A percentile compares a stretch with the other conserved stretches of the same genome.
Conservation (phyloP, 2,329 filamentous ascomycete species). For the Paraphaeosphaeria minitans region DNA sequence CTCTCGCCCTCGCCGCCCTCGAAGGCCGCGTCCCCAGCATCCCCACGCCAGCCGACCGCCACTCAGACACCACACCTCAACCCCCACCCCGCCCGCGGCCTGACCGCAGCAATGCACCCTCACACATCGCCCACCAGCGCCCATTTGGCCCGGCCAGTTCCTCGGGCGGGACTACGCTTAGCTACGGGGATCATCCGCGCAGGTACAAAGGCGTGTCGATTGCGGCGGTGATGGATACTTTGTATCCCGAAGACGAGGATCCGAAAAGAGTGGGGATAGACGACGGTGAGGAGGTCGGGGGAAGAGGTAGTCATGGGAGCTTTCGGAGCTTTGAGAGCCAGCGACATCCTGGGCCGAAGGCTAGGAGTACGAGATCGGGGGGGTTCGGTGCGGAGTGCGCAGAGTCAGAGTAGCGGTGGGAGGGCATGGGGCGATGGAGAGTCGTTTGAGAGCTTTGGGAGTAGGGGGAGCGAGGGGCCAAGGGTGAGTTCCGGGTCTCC, state of each 20-base stretch:
- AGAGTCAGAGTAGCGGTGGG: background rate
- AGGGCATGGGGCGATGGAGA: background rate
- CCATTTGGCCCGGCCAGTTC: slow-evolving; percentile 2
- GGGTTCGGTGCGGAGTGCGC: background rate
- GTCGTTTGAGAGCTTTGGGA: background rate
- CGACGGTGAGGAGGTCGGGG: background rate
- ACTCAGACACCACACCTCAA: background rate
- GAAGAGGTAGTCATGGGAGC: background rate
- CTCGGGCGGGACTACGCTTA: slow-evolving; percentile 10
- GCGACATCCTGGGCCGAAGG: background rate
- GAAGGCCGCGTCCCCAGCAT: background rate
- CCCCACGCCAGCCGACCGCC: background rate
- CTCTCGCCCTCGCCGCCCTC: background rate
- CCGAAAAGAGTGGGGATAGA: background rate
- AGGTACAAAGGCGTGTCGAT: background rate
- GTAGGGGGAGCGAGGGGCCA: background rate
- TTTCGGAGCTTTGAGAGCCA: background rate
- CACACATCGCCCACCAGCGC: slow-evolving; percentile 7
- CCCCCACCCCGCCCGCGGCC: background rate
- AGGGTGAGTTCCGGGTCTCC: background rate
- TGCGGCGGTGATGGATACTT: background rate
- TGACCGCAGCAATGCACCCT: background rate
- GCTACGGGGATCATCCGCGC: background rate
- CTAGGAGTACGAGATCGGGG: background rate
- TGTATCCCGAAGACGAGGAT: background rate